Conservation (phyloP, 75 land plant species). For the Isoetes taiwanensis region DNA sequence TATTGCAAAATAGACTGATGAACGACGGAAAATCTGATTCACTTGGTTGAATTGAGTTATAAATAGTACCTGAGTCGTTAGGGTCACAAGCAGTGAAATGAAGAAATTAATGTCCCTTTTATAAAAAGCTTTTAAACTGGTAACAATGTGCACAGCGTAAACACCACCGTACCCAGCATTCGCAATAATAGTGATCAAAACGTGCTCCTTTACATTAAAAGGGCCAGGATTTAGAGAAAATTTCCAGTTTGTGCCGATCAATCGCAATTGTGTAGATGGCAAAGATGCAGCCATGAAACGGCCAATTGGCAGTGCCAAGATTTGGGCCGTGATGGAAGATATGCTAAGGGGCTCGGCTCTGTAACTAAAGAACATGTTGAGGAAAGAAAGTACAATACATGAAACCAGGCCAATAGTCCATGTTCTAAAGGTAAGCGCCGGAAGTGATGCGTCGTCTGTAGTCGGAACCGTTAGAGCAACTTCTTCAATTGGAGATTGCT, state of each 20-base stretch:
- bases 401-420: background rate
- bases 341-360: background rate
- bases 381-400: background rate
- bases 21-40: background rate
- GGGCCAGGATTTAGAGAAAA: conserved; percentile 3
- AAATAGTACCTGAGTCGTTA: conserved; percentile 61
- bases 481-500: background rate
- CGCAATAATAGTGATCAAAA: conserved; percentile 57
- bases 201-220: conserved; percentile 2
- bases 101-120: conserved; percentile 27
- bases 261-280: background rate
- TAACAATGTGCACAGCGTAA: conserved; percentile 42
- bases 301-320: conserved; percentile 3
- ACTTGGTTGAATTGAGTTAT: background rate
- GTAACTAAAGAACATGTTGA: conserved; percentile 1
- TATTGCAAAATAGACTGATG: background rate
- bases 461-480: background rate
- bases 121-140: conserved; percentile 43
- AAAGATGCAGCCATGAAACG: conserved; percentile 2
- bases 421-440: background rate
- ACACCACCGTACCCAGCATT: conserved; percentile 36
- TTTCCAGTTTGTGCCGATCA: background rate
- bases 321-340: background rate
- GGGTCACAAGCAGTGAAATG: conserved; percentile 41
- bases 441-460: background rate